A percentile compares a stretch with the other conserved stretches of the same genome.
These are phyloP conservation scores for Clitopilus hobsonii DNA, from an alignment of 768 basidiomycete species.

Conservation along the genomic window DNA sequence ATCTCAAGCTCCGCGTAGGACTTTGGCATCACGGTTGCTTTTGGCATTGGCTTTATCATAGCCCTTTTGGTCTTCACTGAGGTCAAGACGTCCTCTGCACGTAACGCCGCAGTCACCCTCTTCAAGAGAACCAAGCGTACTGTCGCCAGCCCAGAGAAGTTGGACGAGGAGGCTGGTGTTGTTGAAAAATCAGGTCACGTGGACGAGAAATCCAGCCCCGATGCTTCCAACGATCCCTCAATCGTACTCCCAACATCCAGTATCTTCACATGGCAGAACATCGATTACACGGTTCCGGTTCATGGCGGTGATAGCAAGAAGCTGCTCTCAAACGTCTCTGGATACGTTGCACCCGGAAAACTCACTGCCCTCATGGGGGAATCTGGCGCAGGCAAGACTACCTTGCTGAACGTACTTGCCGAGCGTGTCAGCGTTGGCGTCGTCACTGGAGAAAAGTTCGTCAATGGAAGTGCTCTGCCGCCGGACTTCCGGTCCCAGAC, in stretches of 20 bases:
- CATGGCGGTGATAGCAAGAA: constrained; percentile 29
- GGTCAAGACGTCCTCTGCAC: constrained; percentile 35
- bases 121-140: constrained; percentile 55
- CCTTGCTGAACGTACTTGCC: constrained; percentile 39
- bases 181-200: constrained; percentile 4
- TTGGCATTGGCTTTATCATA: constrained; percentile 50
- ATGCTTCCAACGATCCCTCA: constrained; percentile 24
- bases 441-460: constrained; percentile 31
- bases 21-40: constrained; percentile 66
- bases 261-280: constrained; percentile 66
- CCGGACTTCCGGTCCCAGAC: constrained; percentile 47
- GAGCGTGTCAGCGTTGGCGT: constrained; percentile 31
- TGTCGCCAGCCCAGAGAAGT: constrained; percentile 10
- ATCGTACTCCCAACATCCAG: constrained; percentile 11
- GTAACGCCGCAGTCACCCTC: constrained; percentile 40
- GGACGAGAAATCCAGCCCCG: constrained; percentile 12
- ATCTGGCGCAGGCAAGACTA: constrained; percentile 34
- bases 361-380: constrained; percentile 64
- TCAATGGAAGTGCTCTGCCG: constrained; percentile 37
- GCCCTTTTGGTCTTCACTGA: constrained; percentile 59
- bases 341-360: constrained; percentile 66
- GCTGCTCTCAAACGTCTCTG: constrained; percentile 56
- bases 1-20: constrained; percentile 31
- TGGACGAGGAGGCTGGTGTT: constrained; percentile 6
- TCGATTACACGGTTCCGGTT: constrained; percentile 56